These are phyloP conservation scores for Durotheca rogersii DNA, from an alignment of 495 filamentous ascomycete species.

Conservation along the genomic window DNA sequence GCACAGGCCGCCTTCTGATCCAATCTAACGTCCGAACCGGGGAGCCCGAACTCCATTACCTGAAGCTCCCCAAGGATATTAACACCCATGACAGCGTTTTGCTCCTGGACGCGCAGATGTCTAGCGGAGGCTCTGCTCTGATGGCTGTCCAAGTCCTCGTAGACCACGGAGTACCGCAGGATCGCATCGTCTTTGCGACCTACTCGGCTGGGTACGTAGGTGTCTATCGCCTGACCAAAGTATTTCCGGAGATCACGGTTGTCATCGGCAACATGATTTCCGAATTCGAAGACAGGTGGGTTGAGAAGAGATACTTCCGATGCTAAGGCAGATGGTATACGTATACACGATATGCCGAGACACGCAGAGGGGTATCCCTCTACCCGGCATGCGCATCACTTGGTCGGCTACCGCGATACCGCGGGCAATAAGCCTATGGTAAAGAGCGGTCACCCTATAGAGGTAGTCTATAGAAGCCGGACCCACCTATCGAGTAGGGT, in stretches of 20 bases:
- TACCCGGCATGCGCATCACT: background rate
- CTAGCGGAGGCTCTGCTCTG: slow-evolving; percentile 84
- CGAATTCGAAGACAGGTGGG: slow-evolving; percentile 76
- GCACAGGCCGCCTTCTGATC: slow-evolving; percentile 84
- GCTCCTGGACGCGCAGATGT: slow-evolving; percentile 90
- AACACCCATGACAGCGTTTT: slow-evolving; percentile 73
- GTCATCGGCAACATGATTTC: slow-evolving; percentile 78
- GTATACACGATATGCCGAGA: slow-evolving; percentile 8
- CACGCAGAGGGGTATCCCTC: slow-evolving; percentile 2
- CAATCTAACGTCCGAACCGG: slow-evolving; percentile 81
- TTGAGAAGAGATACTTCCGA: slow-evolving; percentile 79
- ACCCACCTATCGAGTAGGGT: no score
- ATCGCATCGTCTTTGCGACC: slow-evolving; percentile 84
- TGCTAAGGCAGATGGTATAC: slow-evolving; percentile 53
- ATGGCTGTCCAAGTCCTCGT: slow-evolving; percentile 95
- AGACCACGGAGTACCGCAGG: slow-evolving; percentile 87
- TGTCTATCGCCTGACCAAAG: slow-evolving; percentile 75
- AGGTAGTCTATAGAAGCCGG: no score
- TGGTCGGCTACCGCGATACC: background rate
- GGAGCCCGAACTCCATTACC: slow-evolving; percentile 89
- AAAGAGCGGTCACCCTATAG: no score
- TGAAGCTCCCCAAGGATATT: slow-evolving; percentile 72
- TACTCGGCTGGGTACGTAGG: slow-evolving; percentile 81
- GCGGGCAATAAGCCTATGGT: no score
- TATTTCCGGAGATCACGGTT: slow-evolving; percentile 80